Evolutionary conservation across 257 asterid species (phyloP), one percentile per base, ranked within the genome.

Genomic region (Mentha longifolia): DNA sequence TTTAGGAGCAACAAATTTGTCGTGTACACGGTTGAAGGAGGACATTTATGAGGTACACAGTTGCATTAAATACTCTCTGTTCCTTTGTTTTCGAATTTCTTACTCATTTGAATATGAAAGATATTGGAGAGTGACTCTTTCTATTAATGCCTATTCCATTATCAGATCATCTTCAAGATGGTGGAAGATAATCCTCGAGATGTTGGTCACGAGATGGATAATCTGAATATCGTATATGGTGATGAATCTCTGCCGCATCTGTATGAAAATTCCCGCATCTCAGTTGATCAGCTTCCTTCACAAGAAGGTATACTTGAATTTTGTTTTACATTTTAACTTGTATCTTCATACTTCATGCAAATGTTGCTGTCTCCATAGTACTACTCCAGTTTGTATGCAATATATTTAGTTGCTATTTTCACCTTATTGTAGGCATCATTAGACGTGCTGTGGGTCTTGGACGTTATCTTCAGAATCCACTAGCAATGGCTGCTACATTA

Each of bases 121-220:
- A n/a, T 43, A 52, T 45, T 59, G 62, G 68, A 41, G 55, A 5
- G 12, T 56, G 75, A 31, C 51, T 47, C 56, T 67, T 72, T 22
- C 63, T 69, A 12, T 70, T 68, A 20, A 67, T 11, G 11, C 25
- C 51, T 59, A 9, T 13, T 77, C 20, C 64, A 39, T 67, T 43
- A 78, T 66, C 86, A 95, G 99, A 89, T 95, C 71, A 92, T 95
- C 71, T 95, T 92, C 85, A 95, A 95, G 81, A 89, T 92, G 98
- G 97, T 95, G 81, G 98, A 95, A 84, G 94, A 95, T 79, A 89
- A 92, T 82, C 99, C 99, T 13, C 90, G 98, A 84, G 99, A 95
- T 76, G 92, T 94, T 76, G 96, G 98, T 62, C 92, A 84, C 39
- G 97, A 92, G 88, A 86, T 95, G 95, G 97, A 92, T 80, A 92